phyloP scores from a whole-genome alignment of 306 rosid species.

The Casuarina equisetifolia region DNA sequence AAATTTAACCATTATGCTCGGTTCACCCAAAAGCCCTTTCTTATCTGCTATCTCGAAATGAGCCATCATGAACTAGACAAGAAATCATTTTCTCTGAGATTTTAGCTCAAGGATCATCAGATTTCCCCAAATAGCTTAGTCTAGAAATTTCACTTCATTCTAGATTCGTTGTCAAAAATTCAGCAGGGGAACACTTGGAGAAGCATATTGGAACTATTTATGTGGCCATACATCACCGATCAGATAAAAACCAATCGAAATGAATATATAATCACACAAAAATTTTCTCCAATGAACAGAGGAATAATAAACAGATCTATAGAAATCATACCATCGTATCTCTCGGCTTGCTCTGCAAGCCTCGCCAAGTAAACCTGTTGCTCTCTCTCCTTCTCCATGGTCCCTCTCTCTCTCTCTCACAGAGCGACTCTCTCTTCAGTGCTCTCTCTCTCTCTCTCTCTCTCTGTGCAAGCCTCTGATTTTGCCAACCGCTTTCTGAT shows the following conservation, averaged over 20 bases:
- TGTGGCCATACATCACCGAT: neutral
- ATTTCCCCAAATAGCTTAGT: neutral
- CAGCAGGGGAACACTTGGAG: neutral
- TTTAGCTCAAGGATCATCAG: neutral
- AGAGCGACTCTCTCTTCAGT: neutral
- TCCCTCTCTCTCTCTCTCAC: slow-evolving; percentile 9
- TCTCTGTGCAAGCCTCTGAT: neutral
- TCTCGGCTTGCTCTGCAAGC: slow-evolving; percentile 49
- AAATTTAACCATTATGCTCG: neutral
- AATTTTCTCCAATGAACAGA: neutral
- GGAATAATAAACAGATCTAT: neutral
- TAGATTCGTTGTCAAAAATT: neutral
- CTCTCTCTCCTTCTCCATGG: slow-evolving; percentile 42
- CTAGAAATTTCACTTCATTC: neutral
- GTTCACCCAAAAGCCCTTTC: neutral
- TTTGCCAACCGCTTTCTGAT: slow-evolving; percentile 1
- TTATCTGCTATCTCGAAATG: neutral
- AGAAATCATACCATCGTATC: slow-evolving; percentile 38
- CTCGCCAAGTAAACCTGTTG: slow-evolving; percentile 39
- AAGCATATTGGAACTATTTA: neutral
- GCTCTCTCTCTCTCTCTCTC: neutral
- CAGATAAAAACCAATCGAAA: neutral
- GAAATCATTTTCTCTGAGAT: neutral
- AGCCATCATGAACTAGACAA: neutral
- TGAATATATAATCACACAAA: neutral